These are phyloP conservation scores for Botrytis aclada DNA, from an alignment of 2,329 filamentous ascomycete species.

Conservation along the genomic window DNA sequence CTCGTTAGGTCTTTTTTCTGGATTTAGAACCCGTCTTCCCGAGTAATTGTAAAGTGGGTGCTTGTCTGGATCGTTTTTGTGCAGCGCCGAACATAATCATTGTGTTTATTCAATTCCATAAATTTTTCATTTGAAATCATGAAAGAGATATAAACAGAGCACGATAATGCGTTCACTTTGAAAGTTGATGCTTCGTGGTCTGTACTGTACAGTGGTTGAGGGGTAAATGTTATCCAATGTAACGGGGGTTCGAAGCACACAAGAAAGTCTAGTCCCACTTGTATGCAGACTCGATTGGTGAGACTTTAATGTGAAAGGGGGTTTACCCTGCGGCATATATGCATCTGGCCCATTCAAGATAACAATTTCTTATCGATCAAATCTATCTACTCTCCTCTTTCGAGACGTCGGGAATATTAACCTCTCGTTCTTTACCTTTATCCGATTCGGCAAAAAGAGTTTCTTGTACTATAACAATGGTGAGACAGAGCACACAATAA, in stretches of 20 bases:
- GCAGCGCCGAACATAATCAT: neutral
- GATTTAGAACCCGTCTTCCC: neutral
- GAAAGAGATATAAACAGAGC: constrained; percentile 7
- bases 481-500: constrained; percentile 21
- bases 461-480: constrained; percentile 54
- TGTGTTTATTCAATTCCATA: neutral
- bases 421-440: constrained; percentile 44
- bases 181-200: neutral
- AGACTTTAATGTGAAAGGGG: constrained; percentile 1
- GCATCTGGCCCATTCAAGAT: constrained; percentile 5
- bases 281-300: neutral
- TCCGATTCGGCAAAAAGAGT: constrained; percentile 48
- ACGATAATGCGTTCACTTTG: neutral
- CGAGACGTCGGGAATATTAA: constrained; percentile 24
- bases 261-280: neutral
- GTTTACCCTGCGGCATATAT: constrained; percentile 5
- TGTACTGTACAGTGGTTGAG: constrained; percentile 1
- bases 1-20: neutral
- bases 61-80: neutral
- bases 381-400: constrained; percentile 12
- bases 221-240: neutral
- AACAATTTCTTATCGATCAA: constrained; percentile 13
- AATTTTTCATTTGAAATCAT: neutral
- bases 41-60: neutral
- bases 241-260: neutral